Base-by-base conservation (phyloP, 768 basidiomycete genomes). In the Termitomyces sp. region DNA sequence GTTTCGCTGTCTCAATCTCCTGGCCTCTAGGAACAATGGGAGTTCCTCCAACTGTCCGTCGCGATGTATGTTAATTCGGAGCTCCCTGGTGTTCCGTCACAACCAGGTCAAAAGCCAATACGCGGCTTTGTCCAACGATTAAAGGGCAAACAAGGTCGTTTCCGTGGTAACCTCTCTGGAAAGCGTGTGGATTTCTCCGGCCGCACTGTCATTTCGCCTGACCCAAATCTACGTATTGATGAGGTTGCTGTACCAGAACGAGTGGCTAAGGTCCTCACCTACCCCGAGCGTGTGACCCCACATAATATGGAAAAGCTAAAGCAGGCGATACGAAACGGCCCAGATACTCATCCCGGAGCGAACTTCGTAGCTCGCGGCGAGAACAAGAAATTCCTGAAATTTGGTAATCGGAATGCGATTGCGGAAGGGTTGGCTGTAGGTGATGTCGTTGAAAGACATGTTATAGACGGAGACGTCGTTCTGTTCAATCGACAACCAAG, bases 1-100 rank as follows among this genome's bases (percentile, higher is more conserved):
- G 49, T 7, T 46, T 44, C 42, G 7, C 40, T 53, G 32, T 30
- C 26, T 40, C 42, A 60, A 58, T 16, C 56, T 36, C 52, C 51
- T 30, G 48, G 20, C 42, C 35, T 33, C 40, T 44, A 94, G 93
- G 95, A 94, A 82, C 88, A 96, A 83, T 99, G 97, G 97, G 97
- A 98, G 65, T 94, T 96, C 63, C 79, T 99, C 1, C 94, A 97
- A 66, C 80, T 95, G 50, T 88, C 89, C 16, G 92, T 98, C 26
- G 97, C 97, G 0, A 89, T 98, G 83, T 99, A 98, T 71, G 88
- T 99, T 76, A 98, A 98, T 74, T 96, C 96, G 2, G 95, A 98
- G 69, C 78, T 94, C 13, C 97, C 97, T 14, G 97, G 97, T 44
- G 86, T 98, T 12, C 90, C 90, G 1, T 86, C 89, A 3, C 87